A percentile compares a stretch with the other conserved stretches of the same genome.
Conservation (phyloP, 1,139 yeast species). For the Suhomyces yuchorum region DNA sequence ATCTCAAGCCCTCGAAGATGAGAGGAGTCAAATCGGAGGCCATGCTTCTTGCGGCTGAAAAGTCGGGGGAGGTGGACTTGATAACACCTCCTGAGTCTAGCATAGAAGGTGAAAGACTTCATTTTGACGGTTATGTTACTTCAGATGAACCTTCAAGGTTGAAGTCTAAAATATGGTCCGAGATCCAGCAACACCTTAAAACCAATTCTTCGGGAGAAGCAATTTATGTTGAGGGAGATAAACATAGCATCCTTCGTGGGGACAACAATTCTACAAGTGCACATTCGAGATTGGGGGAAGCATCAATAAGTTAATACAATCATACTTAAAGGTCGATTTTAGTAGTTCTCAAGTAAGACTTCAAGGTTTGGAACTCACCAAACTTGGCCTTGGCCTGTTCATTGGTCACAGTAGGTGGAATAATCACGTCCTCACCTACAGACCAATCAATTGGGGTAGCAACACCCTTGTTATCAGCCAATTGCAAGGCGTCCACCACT, state of each 20-base stretch:
- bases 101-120: slow-evolving; percentile 32
- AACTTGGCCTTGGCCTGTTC: slow-evolving; percentile 72
- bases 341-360: slow-evolving; percentile 62
- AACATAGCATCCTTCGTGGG: slow-evolving; percentile 12
- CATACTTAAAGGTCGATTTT: neutral
- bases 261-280: slow-evolving; percentile 7
- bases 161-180: slow-evolving; percentile 39
- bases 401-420: slow-evolving; percentile 71
- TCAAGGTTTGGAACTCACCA: slow-evolving; percentile 75
- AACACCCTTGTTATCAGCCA: slow-evolving; percentile 68
- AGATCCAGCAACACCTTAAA: slow-evolving; percentile 28
- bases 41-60: slow-evolving; percentile 57
- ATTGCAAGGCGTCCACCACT: slow-evolving; percentile 77
- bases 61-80: slow-evolving; percentile 21
- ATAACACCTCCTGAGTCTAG: slow-evolving; percentile 27
- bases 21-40: slow-evolving; percentile 75
- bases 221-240: slow-evolving; percentile 20
- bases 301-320: slow-evolving; percentile 4
- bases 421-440: slow-evolving; percentile 84
- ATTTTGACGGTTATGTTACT: slow-evolving; percentile 26
- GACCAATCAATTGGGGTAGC: slow-evolving; percentile 89
- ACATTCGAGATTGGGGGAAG: slow-evolving; percentile 2
- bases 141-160: slow-evolving; percentile 27
- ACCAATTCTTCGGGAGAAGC: slow-evolving; percentile 32
- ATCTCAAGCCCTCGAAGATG: slow-evolving; percentile 89